These are phyloP conservation scores for Cyberlindnera sargentensis DNA, from an alignment of 805 yeast species.

Conservation along the genomic window DNA sequence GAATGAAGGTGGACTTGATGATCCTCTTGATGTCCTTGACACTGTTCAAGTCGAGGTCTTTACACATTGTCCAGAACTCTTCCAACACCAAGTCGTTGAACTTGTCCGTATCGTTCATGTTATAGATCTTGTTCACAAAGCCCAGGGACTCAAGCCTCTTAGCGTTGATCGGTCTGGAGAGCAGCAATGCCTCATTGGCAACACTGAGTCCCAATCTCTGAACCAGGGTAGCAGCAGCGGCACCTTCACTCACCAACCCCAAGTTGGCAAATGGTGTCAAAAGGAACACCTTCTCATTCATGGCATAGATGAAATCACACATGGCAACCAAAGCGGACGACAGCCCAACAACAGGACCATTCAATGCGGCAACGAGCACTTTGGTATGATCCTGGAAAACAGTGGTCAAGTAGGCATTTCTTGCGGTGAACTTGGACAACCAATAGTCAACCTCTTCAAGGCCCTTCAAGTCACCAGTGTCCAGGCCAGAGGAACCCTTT, in stretches of 20 bases:
- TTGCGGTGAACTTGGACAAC: slow-evolving; percentile 54
- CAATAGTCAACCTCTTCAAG: slow-evolving; percentile 34
- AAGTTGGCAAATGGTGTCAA: slow-evolving; percentile 75
- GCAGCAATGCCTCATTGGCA: slow-evolving; percentile 66
- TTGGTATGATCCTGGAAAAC: slow-evolving; percentile 66
- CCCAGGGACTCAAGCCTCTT: slow-evolving; percentile 51
- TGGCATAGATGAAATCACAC: slow-evolving; percentile 70
- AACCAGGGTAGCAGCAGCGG: slow-evolving; percentile 60
- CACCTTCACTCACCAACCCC: slow-evolving; percentile 82
- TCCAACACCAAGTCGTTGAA: slow-evolving; percentile 38
- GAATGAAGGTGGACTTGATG: slow-evolving; percentile 25
- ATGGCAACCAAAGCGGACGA: slow-evolving; percentile 67
- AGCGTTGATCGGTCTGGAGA: slow-evolving; percentile 59
- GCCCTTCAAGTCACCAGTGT: slow-evolving; percentile 8
- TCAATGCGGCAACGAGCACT: slow-evolving; percentile 63
- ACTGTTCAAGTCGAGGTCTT: slow-evolving; percentile 34
- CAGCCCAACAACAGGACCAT: slow-evolving; percentile 85
- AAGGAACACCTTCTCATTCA: slow-evolving; percentile 48
- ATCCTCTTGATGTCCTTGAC: slow-evolving; percentile 37
- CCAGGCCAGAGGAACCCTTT: not conserved
- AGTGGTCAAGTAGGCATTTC: slow-evolving; percentile 64
- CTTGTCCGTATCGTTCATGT: slow-evolving; percentile 34
- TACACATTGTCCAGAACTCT: slow-evolving; percentile 30
- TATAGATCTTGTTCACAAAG: slow-evolving; percentile 52
- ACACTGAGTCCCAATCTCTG: slow-evolving; percentile 64